These are phyloP conservation scores for Salinomyces thailandicus DNA, from an alignment of 2,329 filamentous ascomycete genomes.

Conservation along the genomic window DNA sequence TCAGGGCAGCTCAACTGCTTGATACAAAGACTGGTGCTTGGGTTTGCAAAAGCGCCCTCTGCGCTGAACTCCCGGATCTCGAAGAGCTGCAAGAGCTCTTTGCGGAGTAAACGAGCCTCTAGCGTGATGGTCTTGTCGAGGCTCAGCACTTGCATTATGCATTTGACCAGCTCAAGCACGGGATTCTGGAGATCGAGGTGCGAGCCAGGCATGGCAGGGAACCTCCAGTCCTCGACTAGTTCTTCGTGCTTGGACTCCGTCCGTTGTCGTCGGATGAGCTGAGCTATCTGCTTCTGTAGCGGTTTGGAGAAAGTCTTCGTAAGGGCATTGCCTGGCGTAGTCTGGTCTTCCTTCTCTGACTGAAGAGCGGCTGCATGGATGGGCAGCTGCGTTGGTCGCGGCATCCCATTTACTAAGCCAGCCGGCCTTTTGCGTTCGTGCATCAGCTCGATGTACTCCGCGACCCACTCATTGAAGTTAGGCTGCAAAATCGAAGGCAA, in stretches of 20 bases:
- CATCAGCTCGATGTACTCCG: constrained; percentile 94
- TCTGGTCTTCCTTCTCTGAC: constrained; percentile 49
- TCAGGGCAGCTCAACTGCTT: constrained; percentile 73
- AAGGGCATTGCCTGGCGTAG: constrained; percentile 52
- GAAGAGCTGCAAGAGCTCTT: constrained; percentile 80
- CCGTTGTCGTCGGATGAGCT: constrained; percentile 74
- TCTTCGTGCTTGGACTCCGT: constrained; percentile 84
- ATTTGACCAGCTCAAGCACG: constrained; percentile 82
- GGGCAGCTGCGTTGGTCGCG: constrained; percentile 51
- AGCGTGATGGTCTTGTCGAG: constrained; percentile 84
- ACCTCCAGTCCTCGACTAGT: constrained; percentile 74
- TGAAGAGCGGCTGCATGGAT: constrained; percentile 44
- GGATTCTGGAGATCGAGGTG: constrained; percentile 58
- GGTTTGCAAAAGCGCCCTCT: constrained; percentile 80
- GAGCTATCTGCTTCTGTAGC: constrained; percentile 75
- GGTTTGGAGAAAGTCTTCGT: constrained; percentile 80
- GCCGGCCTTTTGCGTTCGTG: constrained; percentile 66
- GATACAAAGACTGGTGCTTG: constrained; percentile 63
- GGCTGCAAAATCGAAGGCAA: constrained; percentile 70
- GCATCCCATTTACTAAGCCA: constrained; percentile 34
- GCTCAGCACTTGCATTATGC: constrained; percentile 80
- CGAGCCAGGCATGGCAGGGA: constrained; percentile 68
- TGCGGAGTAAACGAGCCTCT: constrained; percentile 77
- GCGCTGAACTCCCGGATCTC: constrained; percentile 89
- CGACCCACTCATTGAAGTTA: constrained; percentile 82